Percentiles rank a stretch among this genome's conserved stretches.
These are phyloP conservation scores for Houttuynia cordata DNA, from an alignment of 164 flowering plant genomes.

Conservation along the genomic window DNA sequence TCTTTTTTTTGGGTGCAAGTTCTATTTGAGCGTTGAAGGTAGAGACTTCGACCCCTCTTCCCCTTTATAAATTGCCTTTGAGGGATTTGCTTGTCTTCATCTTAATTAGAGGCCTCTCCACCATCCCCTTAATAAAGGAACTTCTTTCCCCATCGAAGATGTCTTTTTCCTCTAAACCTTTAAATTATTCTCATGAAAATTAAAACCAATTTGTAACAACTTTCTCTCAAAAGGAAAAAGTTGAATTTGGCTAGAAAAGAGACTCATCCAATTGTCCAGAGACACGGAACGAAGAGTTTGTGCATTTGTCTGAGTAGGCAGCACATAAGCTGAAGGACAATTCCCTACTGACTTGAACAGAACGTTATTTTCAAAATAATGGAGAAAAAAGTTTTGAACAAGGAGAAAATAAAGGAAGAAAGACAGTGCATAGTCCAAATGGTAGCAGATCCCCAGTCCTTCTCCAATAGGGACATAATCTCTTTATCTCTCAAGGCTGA, in stretches of 20 bases:
- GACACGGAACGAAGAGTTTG: background rate
- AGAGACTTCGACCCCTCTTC: background rate
- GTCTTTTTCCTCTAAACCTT: background rate
- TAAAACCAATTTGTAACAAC: background rate
- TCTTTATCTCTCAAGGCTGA: background rate
- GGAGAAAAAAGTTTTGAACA: background rate
- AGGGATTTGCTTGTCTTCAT: background rate
- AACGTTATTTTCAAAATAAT: background rate
- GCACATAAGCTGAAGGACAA: too few species aligned
- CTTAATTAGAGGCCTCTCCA: background rate
- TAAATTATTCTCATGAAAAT: background rate
- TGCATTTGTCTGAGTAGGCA: background rate
- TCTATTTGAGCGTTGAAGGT: background rate
- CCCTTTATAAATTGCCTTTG: background rate
- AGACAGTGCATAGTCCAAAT: background rate
- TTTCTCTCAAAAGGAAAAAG: background rate
- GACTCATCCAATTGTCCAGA: background rate
- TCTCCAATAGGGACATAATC: background rate
- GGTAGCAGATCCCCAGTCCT: background rate
- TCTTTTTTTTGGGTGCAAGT: too few species aligned
- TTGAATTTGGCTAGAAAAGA: background rate
- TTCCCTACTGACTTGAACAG: too few species aligned
- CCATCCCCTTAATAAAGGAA: background rate
- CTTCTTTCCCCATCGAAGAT: background rate
- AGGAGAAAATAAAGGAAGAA: too few species aligned